Evolutionary conservation across 495 filamentous ascomycete species (phyloP).

Genomic region (Xylaria cubensis): DNA sequence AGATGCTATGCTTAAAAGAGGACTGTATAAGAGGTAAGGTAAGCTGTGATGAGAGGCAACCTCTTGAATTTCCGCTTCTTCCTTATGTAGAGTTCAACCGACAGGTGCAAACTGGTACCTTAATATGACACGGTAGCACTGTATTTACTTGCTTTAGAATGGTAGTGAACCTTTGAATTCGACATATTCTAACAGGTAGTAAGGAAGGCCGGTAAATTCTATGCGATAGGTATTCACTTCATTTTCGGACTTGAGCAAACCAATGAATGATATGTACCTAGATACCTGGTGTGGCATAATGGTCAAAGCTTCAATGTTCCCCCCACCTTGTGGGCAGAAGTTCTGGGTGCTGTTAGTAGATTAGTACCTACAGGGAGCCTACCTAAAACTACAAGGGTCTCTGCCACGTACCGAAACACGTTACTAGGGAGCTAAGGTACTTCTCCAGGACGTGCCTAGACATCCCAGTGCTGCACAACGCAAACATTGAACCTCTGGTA

Average conservation of each 20-base stretch:
- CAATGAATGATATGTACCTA: background rate
- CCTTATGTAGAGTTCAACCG: background rate
- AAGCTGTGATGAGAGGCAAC: background rate
- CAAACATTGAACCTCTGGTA: conserved; percentile 29
- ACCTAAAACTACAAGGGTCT: background rate
- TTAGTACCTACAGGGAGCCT: background rate
- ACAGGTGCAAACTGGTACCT: background rate
- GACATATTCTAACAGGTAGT: background rate
- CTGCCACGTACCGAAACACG: background rate
- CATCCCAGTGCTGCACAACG: conserved; percentile 14
- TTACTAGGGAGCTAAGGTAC: background rate
- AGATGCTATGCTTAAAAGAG: background rate
- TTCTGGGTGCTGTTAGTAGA: background rate
- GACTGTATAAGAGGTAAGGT: background rate
- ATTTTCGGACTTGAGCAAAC: background rate
- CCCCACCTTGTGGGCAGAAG: background rate
- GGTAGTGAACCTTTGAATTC: background rate
- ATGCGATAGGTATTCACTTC: too few species aligned
- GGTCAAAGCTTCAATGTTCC: conserved; percentile 18
- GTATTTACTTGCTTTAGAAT: background rate
- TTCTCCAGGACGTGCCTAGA: background rate
- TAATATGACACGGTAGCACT: background rate
- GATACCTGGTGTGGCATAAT: background rate
- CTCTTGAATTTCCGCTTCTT: background rate
- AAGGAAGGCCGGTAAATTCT: background rate